phyloP scores from a whole-genome alignment of 371 early-diverging fungal genomes.

The Apophysomyces variabilis region DNA sequence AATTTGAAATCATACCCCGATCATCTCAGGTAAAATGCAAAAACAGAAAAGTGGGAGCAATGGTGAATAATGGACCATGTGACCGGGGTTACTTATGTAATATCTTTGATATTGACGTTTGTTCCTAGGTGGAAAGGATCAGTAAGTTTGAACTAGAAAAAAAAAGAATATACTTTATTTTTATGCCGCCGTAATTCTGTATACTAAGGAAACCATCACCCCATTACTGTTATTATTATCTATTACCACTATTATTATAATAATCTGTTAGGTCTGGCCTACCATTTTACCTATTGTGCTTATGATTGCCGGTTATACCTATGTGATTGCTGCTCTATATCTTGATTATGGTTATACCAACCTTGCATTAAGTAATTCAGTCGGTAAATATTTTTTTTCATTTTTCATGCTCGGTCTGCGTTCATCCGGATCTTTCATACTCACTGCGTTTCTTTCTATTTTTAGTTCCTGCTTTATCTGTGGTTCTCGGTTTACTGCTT shows the following conservation, averaged over 20 bases:
- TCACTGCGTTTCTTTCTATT: background rate
- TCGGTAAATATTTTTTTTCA: slow-evolving; percentile 27
- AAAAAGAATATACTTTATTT: no score
- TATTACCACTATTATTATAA: background rate
- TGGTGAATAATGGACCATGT: background rate
- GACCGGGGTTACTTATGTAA: background rate
- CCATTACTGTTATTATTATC: no score
- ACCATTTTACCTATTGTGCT: slow-evolving; percentile 36
- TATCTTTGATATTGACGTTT: background rate
- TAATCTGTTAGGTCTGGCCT: slow-evolving; percentile 34
- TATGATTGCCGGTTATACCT: slow-evolving; percentile 33
- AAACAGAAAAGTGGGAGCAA: background rate
- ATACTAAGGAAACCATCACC: background rate
- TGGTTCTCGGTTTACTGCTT: slow-evolving; percentile 71
- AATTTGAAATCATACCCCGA: slow-evolving; percentile 29
- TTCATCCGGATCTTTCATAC: no score
- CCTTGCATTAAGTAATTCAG: slow-evolving; percentile 42
- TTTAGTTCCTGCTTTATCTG: slow-evolving; percentile 59
- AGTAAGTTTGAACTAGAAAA: slow-evolving; percentile 20
- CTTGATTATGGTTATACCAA: slow-evolving; percentile 31
- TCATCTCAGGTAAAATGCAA: slow-evolving; percentile 30
- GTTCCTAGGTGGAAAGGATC: slow-evolving; percentile 35
- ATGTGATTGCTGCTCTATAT: slow-evolving; percentile 34
- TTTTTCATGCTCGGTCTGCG: no score
- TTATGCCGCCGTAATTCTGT: background rate